A percentile compares a stretch with the other conserved stretches of the same genome.
Conservation (phyloP, 176 grass and related monocot species). For the Hsuehochloa calcarea region DNA sequence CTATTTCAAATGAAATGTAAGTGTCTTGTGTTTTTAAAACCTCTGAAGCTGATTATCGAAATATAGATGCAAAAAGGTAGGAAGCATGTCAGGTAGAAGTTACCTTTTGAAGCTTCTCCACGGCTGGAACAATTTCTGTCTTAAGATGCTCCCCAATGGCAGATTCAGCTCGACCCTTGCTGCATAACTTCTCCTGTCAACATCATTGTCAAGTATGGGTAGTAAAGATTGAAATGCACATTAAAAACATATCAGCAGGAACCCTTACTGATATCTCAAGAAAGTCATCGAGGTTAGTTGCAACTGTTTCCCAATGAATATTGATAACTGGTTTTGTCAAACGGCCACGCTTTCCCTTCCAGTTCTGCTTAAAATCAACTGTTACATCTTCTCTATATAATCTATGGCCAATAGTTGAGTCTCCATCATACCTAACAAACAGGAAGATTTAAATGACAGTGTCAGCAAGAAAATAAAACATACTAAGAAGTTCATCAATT, state of each 20-base stretch:
- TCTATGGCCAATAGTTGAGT: constrained; percentile 77
- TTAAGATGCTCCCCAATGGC: constrained; percentile 53
- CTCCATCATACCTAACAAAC: constrained; percentile 78
- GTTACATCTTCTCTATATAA: constrained; percentile 73
- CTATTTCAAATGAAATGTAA: constrained; percentile 24
- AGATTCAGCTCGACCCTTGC: constrained; percentile 51
- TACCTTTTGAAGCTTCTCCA: constrained; percentile 80
- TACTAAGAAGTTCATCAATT: not conserved
- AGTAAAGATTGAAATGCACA: constrained; percentile 8
- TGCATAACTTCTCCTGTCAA: constrained; percentile 70
- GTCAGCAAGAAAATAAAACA: not conserved
- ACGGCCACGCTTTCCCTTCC: constrained; percentile 55
- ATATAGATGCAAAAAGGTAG: constrained; percentile 14
- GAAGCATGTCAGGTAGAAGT: not conserved
- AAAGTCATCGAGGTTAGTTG: constrained; percentile 82
- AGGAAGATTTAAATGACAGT: constrained; percentile 23
- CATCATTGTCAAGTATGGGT: constrained; percentile 21
- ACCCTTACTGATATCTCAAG: constrained; percentile 70
- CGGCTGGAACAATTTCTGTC: constrained; percentile 54
- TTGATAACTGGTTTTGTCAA: constrained; percentile 54
- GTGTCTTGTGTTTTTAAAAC: not conserved
- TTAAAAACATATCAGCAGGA: constrained; percentile 20
- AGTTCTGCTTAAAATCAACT: constrained; percentile 47
- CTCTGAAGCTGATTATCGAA: not conserved
- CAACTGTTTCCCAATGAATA: constrained; percentile 74